phyloP scores from a whole-genome alignment of 768 basidiomycete species.

The Brasilioporus rufonigricans region DNA sequence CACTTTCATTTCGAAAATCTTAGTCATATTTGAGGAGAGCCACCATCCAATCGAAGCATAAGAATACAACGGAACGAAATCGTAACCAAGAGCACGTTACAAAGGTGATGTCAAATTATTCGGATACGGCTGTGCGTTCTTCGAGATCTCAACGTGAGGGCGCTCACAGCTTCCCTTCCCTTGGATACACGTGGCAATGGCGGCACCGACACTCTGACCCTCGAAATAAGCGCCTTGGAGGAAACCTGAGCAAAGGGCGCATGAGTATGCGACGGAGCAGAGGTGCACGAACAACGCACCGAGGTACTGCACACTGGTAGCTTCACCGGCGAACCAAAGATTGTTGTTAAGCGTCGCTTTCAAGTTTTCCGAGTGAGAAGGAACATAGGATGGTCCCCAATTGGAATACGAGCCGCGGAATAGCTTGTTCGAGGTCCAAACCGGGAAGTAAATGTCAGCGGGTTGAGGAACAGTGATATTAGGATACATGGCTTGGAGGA shows the following conservation, averaged over 20 bases:
- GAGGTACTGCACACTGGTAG: constrained; percentile 54
- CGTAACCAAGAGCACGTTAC: not conserved
- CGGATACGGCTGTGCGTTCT: constrained; percentile 35
- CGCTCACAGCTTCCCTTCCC: constrained; percentile 24
- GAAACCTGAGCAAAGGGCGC: constrained; percentile 37
- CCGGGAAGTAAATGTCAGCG: constrained; percentile 50
- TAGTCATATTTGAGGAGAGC: too few relatives aligned
- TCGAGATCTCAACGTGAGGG: constrained; percentile 26
- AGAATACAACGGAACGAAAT: too few relatives aligned
- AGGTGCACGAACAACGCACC: constrained; percentile 39
- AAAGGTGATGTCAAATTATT: constrained; percentile 8
- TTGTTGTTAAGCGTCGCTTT: constrained; percentile 48
- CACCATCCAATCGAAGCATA: too few relatives aligned
- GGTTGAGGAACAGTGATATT: constrained; percentile 53
- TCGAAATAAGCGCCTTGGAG: constrained; percentile 60
- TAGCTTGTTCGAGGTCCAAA: constrained; percentile 53
- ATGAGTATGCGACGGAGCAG: not conserved
- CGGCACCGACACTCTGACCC: constrained; percentile 40
- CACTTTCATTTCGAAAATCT: too few relatives aligned
- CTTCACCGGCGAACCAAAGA: constrained; percentile 66
- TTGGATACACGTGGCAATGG: constrained; percentile 43
- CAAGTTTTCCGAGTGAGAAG: constrained; percentile 53
- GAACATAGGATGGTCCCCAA: constrained; percentile 63
- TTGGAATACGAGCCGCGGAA: constrained; percentile 55
- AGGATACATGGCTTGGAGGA: constrained; percentile 61